These are phyloP conservation scores for Mortierella alpina DNA, from an alignment of 192 early-diverging fungal species.

Conservation along the genomic window DNA sequence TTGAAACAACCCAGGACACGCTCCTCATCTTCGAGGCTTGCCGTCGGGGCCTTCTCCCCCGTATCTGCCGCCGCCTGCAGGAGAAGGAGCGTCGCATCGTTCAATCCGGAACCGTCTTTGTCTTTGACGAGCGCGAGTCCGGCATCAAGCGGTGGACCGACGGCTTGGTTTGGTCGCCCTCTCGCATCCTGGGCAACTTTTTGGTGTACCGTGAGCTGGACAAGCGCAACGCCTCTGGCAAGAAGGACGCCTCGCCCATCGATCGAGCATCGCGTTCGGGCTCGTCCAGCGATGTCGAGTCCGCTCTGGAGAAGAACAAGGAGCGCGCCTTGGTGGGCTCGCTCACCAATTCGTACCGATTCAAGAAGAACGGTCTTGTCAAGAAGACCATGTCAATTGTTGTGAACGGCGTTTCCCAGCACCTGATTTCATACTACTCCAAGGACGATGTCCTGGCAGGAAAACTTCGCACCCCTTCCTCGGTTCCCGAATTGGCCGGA, in stretches of 20 bases:
- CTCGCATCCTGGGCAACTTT: constrained; percentile 84
- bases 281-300: constrained; percentile 48
- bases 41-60: constrained; percentile 72
- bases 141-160: constrained; percentile 92
- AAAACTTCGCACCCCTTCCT: constrained; percentile 63
- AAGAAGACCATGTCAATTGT: constrained; percentile 85
- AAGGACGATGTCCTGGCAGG: constrained; percentile 65
- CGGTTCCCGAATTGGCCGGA: constrained; percentile 62
- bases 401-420: constrained; percentile 71
- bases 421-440: constrained; percentile 69
- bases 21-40: constrained; percentile 85
- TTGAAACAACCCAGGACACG: constrained; percentile 82
- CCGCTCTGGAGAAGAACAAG: constrained; percentile 59
- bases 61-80: constrained; percentile 76
- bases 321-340: constrained; percentile 67
- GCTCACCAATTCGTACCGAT: constrained; percentile 66
- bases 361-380: constrained; percentile 72
- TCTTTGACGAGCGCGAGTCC: constrained; percentile 87
- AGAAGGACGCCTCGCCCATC: constrained; percentile 64
- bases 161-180: constrained; percentile 84
- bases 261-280: constrained; percentile 49
- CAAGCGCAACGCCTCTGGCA: constrained; percentile 54
- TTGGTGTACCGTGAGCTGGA: constrained; percentile 83
- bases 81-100: constrained; percentile 79
- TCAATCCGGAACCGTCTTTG: constrained; percentile 81